These are phyloP conservation scores for Diutina sp. DNA, from an alignment of 1,139 yeast species.

Conservation along the genomic window DNA sequence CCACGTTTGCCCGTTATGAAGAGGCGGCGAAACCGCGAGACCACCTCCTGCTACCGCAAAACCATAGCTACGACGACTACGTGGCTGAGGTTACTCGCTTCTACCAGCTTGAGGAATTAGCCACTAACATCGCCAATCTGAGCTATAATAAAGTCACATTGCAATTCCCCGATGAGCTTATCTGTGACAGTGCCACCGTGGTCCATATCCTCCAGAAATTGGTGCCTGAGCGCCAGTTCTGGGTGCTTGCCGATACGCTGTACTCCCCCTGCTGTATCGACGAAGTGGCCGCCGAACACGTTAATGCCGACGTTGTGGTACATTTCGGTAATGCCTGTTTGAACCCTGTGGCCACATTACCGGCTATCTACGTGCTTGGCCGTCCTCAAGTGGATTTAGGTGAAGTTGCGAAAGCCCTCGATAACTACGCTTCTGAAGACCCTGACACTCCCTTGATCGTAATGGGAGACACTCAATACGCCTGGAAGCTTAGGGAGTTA, in stretches of 20 bases:
- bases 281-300: conserved; percentile 94
- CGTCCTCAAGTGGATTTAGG: conserved; percentile 37
- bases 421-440: conserved; percentile 11
- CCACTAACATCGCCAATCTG: conserved; percentile 12
- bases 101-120: conserved; percentile 38
- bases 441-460: conserved; percentile 30
- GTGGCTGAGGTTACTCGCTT: conserved; percentile 25
- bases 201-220: conserved; percentile 34
- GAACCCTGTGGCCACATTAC: conserved; percentile 59
- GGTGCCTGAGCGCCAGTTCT: conserved; percentile 16
- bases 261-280: conserved; percentile 94
- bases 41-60: conserved; percentile 18
- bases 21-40: conserved; percentile 11
- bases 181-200: conserved; percentile 68
- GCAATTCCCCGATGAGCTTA: conserved; percentile 78
- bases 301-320: conserved; percentile 68
- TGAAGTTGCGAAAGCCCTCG: conserved; percentile 21
- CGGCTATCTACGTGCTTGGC: conserved; percentile 71
- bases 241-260: conserved; percentile 89
- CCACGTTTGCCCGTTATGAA: conserved; percentile 30
- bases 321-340: conserved; percentile 95
- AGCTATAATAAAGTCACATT: conserved; percentile 48
- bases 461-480: conserved; percentile 60
- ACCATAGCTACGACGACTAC: conserved; percentile 14
- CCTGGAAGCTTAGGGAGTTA: conserved; percentile 25